Percentiles rank a stretch among this genome's conserved stretches.
These are phyloP conservation scores for Neurospora pannonica DNA, from an alignment of 495 filamentous ascomycete species.

Conservation along the genomic window DNA sequence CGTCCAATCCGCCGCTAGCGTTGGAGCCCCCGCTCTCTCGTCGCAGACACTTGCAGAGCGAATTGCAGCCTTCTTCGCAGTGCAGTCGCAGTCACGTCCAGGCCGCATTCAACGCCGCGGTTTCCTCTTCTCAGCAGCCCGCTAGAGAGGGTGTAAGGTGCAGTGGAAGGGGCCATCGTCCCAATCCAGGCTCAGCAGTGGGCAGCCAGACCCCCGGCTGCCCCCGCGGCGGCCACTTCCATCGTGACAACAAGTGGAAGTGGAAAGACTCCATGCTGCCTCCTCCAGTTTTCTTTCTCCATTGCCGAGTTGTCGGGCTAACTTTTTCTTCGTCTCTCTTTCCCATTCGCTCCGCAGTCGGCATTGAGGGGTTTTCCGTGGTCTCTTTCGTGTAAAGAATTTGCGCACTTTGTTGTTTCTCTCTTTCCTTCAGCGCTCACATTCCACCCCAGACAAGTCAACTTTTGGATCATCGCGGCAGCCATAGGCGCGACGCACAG, in stretches of 20 bases:
- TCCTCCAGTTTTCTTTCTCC: background rate
- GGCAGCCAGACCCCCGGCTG: background rate
- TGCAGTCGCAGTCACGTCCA: background rate
- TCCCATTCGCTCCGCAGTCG: background rate
- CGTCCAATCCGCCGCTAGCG: slow-evolving; percentile 12
- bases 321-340: background rate
- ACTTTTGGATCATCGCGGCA: background rate
- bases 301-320: background rate
- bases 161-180: background rate
- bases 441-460: background rate
- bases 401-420: background rate
- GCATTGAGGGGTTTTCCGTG: background rate
- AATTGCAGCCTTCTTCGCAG: background rate
- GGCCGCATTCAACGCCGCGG: background rate
- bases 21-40: background rate
- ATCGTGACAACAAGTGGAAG: background rate
- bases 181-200: background rate
- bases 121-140: background rate
- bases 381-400: background rate
- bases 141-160: background rate
- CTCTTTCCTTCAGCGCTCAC: background rate
- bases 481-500: background rate
- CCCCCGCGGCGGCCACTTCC: background rate
- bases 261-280: background rate
- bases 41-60: background rate